Evolutionary conservation across 352 stramenopile genomes (phyloP), one percentile per base, ranked within the genome.

Genomic region (Globisporangium emineosum): DNA sequence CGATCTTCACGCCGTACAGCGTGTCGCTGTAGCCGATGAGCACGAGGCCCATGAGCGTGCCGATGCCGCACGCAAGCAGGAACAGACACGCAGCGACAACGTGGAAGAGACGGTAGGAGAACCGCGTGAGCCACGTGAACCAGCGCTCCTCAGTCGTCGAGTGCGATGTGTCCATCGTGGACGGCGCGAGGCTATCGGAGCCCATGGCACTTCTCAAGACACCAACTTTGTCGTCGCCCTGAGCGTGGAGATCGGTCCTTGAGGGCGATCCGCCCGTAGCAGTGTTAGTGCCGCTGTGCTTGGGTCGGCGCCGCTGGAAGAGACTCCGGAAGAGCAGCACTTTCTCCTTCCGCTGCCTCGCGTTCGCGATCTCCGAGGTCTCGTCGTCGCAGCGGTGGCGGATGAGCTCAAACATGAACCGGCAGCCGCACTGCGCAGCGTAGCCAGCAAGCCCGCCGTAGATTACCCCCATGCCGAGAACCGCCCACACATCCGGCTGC

Each of bases 61-160:
- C 78, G 9, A 89, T 54, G 17, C 73, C 79, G 33, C 69, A 79
- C 3, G 68, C 79, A 47, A 76, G 64, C 9, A 88, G 37, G 37
- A 91, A 86, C 23, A 89, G 60, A 7, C 73, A 3, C 6, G 69
- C 56, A 1, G 57, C 68, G 21, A 72, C 64, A 1, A 68, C 29
- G 29, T 76, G 71, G 47, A 77, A 89, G 10, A 79, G 55, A 23
- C 67, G 62, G 7, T 83, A 69, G 7, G 79, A 62, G 25, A 86
- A 88, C 3, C 73, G 75, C 29, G 68, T 55, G 7, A 89, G 70
- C 82, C 82, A 93, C 43, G 76, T 75, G 64, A 87, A 91, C 79
- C 83, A 93, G 17, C 82, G 79, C 64, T 93, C 84, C 55, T 93
- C 84, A 2, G 84, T 89, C 33, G 84, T 93, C 2, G 75, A 62